Conservation (phyloP, 306 rosid genomes). For the Hippophae gyantsensis region DNA sequence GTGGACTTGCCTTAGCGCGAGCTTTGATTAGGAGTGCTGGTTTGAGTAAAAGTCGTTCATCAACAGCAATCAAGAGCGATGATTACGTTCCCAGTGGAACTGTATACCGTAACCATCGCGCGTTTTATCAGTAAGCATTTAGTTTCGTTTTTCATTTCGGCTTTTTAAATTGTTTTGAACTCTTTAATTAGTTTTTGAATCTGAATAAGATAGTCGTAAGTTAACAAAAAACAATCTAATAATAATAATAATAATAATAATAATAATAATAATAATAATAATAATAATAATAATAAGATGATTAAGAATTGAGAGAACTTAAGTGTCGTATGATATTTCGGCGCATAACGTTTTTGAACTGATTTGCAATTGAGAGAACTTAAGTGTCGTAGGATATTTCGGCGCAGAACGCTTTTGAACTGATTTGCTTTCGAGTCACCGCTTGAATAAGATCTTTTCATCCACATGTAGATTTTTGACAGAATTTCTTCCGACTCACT, state of each 20-base stretch:
- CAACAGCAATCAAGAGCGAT: neutral
- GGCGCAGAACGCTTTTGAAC: neutral
- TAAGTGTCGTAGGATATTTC: neutral
- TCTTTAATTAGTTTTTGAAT: neutral
- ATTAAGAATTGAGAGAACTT: too few relatives aligned
- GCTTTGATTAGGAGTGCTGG: slow-evolving; percentile 31
- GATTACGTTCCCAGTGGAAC: slow-evolving; percentile 11
- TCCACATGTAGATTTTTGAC: too few relatives aligned
- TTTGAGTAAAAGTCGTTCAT: neutral
- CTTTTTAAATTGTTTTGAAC: neutral
- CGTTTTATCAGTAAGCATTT: slow-evolving; percentile 34
- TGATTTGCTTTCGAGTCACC: slow-evolving; percentile 13
- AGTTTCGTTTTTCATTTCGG: neutral
- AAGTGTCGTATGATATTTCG: too few relatives aligned
- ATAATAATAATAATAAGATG: too few relatives aligned
- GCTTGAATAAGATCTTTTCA: neutral
- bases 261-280: too few relatives aligned
- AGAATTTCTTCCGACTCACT: too few relatives aligned
- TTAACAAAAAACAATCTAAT: too few relatives aligned
- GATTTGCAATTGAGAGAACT: too few relatives aligned
- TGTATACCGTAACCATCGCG: slow-evolving; percentile 37
- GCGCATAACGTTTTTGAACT: too few relatives aligned
- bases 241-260: too few relatives aligned
- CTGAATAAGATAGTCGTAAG: too few relatives aligned
- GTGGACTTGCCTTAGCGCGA: slow-evolving; percentile 39